Conservation (phyloP, 768 basidiomycete species). For the Amanita pallidorosea region DNA sequence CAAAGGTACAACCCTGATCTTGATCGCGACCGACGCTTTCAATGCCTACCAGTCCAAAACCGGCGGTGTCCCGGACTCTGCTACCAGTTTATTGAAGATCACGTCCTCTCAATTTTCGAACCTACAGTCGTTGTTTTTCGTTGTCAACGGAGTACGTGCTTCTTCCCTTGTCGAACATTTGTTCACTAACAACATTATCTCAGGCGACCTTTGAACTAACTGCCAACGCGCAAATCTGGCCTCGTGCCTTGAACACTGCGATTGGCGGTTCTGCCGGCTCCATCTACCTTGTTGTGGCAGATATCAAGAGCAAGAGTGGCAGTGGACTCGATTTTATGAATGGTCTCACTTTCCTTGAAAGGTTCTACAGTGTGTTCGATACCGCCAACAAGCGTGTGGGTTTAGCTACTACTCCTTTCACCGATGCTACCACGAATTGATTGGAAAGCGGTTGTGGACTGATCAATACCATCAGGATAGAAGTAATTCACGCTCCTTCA, state of each 20-base stretch:
- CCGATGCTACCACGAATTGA: too few relatives aligned
- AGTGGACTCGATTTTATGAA: slow-evolving; percentile 60
- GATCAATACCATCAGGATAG: too few relatives aligned
- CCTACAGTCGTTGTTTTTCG: slow-evolving; percentile 49
- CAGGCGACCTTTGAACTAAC: slow-evolving; percentile 46
- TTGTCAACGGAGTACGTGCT: slow-evolving; percentile 31
- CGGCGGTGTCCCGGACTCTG: slow-evolving; percentile 27
- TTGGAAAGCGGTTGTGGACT: too few relatives aligned
- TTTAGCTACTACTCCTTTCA: too few relatives aligned
- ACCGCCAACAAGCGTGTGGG: slow-evolving; percentile 16
- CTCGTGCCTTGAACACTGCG: slow-evolving; percentile 41
- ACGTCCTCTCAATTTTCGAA: slow-evolving; percentile 37
- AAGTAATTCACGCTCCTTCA: too few relatives aligned
- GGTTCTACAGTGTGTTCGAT: slow-evolving; percentile 60
- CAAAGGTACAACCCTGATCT: slow-evolving; percentile 39
- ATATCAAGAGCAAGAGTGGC: slow-evolving; percentile 42
- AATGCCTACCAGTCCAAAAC: slow-evolving; percentile 32
- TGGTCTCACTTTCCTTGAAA: slow-evolving; percentile 28
- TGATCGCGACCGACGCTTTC: slow-evolving; percentile 36
- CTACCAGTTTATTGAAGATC: slow-evolving; percentile 41
- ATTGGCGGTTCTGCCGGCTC: slow-evolving; percentile 46
- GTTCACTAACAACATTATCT: slow-evolving; percentile 11
- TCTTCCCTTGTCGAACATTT: slow-evolving; percentile 15
- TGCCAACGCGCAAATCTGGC: slow-evolving; percentile 63
- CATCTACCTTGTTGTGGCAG: slow-evolving; percentile 49